Percentiles rank a stretch among this genome's conserved stretches.
Conservation (phyloP, 768 basidiomycete species). For the Boletus coccyginus region DNA sequence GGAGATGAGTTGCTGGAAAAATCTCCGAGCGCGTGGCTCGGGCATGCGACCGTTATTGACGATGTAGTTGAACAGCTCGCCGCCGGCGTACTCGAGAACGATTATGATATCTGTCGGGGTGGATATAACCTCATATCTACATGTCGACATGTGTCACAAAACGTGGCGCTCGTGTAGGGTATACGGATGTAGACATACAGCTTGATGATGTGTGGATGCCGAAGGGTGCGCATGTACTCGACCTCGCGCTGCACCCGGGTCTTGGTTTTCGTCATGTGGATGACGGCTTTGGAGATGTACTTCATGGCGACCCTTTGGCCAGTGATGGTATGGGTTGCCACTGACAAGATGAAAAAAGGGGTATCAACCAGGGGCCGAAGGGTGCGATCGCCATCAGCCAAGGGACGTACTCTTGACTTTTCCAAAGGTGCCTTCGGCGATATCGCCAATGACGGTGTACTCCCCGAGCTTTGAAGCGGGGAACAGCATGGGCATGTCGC, state of each 20-base stretch:
- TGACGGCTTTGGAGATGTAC: slow-evolving; percentile 92
- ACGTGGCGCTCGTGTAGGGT: neutral
- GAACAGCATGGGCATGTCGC: slow-evolving; percentile 32
- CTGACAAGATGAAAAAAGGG: slow-evolving; percentile 39
- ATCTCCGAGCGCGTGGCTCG: slow-evolving; percentile 82
- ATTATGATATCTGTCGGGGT: slow-evolving; percentile 97
- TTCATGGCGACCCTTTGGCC: slow-evolving; percentile 98
- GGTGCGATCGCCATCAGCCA: slow-evolving; percentile 13
- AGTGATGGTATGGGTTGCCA: slow-evolving; percentile 91
- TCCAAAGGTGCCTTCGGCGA: slow-evolving; percentile 97
- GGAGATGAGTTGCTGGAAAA: slow-evolving; percentile 98
- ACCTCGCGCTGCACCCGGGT: slow-evolving; percentile 92
- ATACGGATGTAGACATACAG: slow-evolving; percentile 52
- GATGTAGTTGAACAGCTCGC: slow-evolving; percentile 98
- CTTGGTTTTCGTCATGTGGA: slow-evolving; percentile 88
- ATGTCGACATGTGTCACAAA: slow-evolving; percentile 6
- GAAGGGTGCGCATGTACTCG: slow-evolving; percentile 91
- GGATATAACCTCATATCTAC: slow-evolving; percentile 83
- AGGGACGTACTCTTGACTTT: slow-evolving; percentile 91
- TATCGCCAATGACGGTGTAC: slow-evolving; percentile 83
- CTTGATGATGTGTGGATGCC: slow-evolving; percentile 98
- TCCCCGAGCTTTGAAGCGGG: slow-evolving; percentile 81
- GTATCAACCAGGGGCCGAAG: slow-evolving; percentile 10
- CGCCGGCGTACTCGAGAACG: slow-evolving; percentile 94
- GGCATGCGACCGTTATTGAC: slow-evolving; percentile 91